phyloP scores from a whole-genome alignment of 495 filamentous ascomycete genomes.

The Chaetomium cochliodes region DNA sequence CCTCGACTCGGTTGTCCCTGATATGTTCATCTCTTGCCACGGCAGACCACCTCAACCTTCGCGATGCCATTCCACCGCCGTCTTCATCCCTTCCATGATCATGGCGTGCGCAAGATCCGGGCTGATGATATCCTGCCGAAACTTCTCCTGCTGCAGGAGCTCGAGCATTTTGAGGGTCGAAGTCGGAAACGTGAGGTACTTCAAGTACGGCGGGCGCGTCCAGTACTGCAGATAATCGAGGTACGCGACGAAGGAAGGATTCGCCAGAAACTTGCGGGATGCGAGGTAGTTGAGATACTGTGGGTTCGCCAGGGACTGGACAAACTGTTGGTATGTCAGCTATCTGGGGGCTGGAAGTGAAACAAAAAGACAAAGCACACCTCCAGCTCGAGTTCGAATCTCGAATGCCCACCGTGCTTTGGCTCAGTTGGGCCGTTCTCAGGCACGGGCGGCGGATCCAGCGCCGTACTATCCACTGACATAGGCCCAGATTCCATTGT shows the following conservation, averaged over 20 bases:
- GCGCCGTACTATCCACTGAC: slow-evolving; percentile 34
- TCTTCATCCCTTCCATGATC: slow-evolving; percentile 56
- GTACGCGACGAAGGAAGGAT: slow-evolving; percentile 74
- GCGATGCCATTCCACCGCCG: slow-evolving; percentile 48
- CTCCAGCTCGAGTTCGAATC: slow-evolving; percentile 76
- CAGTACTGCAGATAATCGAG: slow-evolving; percentile 84
- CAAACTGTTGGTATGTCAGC: slow-evolving; percentile 58
- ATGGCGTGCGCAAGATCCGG: slow-evolving; percentile 67
- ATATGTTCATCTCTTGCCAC: not conserved
- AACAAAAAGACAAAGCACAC: slow-evolving; percentile 37
- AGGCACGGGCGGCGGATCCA: slow-evolving; percentile 34
- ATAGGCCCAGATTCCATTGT: slow-evolving; percentile 35
- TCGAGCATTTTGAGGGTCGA: slow-evolving; percentile 80
- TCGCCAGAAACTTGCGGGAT: slow-evolving; percentile 58
- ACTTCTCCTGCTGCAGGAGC: slow-evolving; percentile 77
- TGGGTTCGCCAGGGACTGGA: slow-evolving; percentile 81
- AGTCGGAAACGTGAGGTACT: slow-evolving; percentile 77
- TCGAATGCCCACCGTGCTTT: slow-evolving; percentile 62
- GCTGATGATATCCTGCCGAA: slow-evolving; percentile 76
- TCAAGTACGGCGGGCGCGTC: slow-evolving; percentile 75
- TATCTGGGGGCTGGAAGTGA: not conserved
- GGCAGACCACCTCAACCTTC: slow-evolving; percentile 26
- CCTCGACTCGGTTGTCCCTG: not conserved
- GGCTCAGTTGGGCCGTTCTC: slow-evolving; percentile 36
- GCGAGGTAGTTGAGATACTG: slow-evolving; percentile 82